Percentiles rank a stretch among this genome's conserved stretches.
Conservation (phyloP, 202 grass and related monocot genomes). For the Bolboschoenoplectus hybrid region DNA sequence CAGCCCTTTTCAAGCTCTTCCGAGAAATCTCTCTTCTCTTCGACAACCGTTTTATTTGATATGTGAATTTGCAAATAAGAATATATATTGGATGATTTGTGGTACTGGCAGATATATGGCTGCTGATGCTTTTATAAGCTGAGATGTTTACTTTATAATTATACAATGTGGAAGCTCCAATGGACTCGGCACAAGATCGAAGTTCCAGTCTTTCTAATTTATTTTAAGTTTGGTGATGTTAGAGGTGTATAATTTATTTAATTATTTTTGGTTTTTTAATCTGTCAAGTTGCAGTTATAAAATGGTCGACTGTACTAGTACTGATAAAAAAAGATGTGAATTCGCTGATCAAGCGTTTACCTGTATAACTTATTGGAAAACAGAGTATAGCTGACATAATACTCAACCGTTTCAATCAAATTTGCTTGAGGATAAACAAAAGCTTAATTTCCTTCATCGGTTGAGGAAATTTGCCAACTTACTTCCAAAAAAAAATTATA, state of each 20-base stretch:
- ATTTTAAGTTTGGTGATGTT: background rate
- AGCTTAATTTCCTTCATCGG: background rate
- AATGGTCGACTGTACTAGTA: background rate
- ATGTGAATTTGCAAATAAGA: background rate
- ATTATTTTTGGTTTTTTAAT: background rate
- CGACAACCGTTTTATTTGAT: background rate
- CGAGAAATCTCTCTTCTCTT: background rate
- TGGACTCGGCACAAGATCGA: background rate
- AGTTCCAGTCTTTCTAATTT: background rate
- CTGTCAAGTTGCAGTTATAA: background rate
- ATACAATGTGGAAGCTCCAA: background rate
- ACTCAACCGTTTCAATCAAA: background rate
- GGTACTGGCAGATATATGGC: background rate
- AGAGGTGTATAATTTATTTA: background rate
- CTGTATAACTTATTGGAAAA: background rate
- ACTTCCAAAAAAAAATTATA: too few species aligned
- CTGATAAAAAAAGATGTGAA: slow-evolving; percentile 8
- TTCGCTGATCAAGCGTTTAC: slow-evolving; percentile 21
- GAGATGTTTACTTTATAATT: background rate
- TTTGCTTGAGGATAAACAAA: background rate
- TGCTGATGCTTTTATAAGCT: background rate
- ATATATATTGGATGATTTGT: background rate
- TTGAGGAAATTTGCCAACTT: background rate
- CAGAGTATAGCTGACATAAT: background rate
- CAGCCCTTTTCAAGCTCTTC: background rate